These are phyloP conservation scores for Fusarium ramigenum DNA, from an alignment of 2,329 filamentous ascomycete genomes.

Conservation along the genomic window DNA sequence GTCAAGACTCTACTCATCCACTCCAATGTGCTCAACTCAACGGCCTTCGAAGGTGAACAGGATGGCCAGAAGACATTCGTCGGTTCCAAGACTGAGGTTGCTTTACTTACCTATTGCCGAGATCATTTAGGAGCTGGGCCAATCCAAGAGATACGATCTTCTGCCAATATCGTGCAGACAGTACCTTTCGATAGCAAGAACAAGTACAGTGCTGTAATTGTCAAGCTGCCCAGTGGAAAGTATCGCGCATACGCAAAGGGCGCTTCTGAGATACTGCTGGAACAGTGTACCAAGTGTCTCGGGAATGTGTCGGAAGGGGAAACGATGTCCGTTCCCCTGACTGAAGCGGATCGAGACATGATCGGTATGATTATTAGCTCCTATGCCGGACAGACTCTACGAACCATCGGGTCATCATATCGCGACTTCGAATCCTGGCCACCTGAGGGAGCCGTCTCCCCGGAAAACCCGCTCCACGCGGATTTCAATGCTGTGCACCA, in stretches of 20 bases:
- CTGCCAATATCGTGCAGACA: slow-evolving; percentile 58
- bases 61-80: slow-evolving; percentile 57
- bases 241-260: slow-evolving; percentile 65
- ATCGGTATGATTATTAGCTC: slow-evolving; percentile 65
- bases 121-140: slow-evolving; percentile 61
- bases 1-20: slow-evolving; percentile 69
- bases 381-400: slow-evolving; percentile 72
- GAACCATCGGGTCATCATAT: slow-evolving; percentile 78
- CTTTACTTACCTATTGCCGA: slow-evolving; percentile 60
- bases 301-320: slow-evolving; percentile 64
- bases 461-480: slow-evolving; percentile 61
- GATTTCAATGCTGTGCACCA: slow-evolving; percentile 64
- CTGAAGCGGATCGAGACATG: slow-evolving; percentile 59
- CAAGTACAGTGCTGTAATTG: slow-evolving; percentile 66
- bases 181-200: slow-evolving; percentile 64
- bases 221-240: slow-evolving; percentile 54
- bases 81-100: slow-evolving; percentile 67
- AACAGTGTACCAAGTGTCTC: slow-evolving; percentile 57
- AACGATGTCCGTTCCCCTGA: slow-evolving; percentile 59
- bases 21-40: slow-evolving; percentile 67
- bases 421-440: slow-evolving; percentile 78
- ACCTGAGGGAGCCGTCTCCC: slow-evolving; percentile 69
- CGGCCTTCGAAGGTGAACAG: slow-evolving; percentile 63
- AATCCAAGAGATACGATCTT: slow-evolving; percentile 56
- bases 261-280: slow-evolving; percentile 64